These are phyloP conservation scores for Chrysoporthe cubensis DNA, from an alignment of 2,329 filamentous ascomycete species.

Conservation along the genomic window DNA sequence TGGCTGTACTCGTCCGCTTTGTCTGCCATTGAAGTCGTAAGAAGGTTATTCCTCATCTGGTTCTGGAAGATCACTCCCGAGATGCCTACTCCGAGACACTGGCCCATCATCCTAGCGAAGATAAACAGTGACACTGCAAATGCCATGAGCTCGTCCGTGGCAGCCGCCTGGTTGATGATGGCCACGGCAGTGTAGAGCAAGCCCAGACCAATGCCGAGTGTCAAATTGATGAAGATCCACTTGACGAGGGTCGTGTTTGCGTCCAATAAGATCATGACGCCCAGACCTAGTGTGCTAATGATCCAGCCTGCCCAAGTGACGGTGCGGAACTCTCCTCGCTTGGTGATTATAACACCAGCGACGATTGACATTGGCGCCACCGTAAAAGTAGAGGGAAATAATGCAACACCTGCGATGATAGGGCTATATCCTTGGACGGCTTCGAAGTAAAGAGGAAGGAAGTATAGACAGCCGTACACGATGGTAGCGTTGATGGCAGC, in stretches of 20 bases:
- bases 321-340: slow-evolving; percentile 28
- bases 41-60: slow-evolving; percentile 15
- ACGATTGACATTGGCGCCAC: slow-evolving; percentile 29
- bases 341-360: slow-evolving; percentile 29
- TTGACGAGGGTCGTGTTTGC: slow-evolving; percentile 7
- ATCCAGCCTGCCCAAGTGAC: slow-evolving; percentile 31
- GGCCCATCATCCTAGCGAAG: slow-evolving; percentile 28
- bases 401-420: slow-evolving; percentile 28
- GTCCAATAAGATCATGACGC: slow-evolving; percentile 28
- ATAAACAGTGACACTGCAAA: slow-evolving; percentile 23
- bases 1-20: not conserved
- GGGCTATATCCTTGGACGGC: slow-evolving; percentile 29
- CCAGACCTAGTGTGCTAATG: slow-evolving; percentile 19
- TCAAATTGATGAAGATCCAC: slow-evolving; percentile 26
- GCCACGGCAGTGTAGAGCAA: slow-evolving; percentile 30
- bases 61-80: slow-evolving; percentile 32
- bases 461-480: slow-evolving; percentile 16
- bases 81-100: slow-evolving; percentile 30
- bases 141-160: slow-evolving; percentile 28
- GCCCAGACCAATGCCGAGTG: slow-evolving; percentile 31
- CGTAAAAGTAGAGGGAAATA: slow-evolving; percentile 30
- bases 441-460: slow-evolving; percentile 32
- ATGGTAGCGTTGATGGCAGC: too few species aligned
- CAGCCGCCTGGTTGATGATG: slow-evolving; percentile 31
- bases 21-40: not conserved